phyloP scores from a whole-genome alignment of 305 asterid genomes.

The Ruellia speciosa region DNA sequence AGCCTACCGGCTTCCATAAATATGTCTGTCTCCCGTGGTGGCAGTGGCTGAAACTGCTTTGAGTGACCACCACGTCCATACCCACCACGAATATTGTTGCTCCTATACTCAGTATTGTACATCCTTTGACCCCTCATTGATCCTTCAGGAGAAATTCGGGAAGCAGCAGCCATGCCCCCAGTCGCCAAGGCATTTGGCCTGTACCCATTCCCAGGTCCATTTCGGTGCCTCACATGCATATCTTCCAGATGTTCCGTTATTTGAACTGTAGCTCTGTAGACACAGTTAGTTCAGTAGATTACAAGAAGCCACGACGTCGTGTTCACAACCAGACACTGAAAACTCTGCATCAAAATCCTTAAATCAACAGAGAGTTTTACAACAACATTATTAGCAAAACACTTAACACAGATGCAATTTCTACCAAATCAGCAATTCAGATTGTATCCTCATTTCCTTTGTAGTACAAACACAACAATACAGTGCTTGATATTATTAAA shows the following conservation, averaged over 20 bases:
- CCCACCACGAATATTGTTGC: conserved; percentile 40
- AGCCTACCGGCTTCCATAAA: conserved; percentile 87
- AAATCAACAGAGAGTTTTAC: conserved; percentile 1
- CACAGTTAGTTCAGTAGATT: background rate
- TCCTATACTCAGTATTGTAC: conserved; percentile 24
- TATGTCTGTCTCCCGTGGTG: conserved; percentile 32
- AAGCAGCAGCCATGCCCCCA: conserved; percentile 4
- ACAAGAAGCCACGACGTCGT: conserved; percentile 11
- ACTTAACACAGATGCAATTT: background rate
- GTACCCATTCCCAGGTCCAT: conserved; percentile 12
- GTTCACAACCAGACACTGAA: conserved; percentile 1
- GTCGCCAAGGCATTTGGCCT: conserved; percentile 1
- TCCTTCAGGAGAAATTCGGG: conserved; percentile 11
- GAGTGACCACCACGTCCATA: conserved; percentile 35
- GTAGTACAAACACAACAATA: background rate
- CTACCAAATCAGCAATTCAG: background rate
- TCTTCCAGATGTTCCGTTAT: conserved; percentile 17
- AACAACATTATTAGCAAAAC: background rate
- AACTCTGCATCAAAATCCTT: conserved; percentile 13
- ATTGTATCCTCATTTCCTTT: background rate
- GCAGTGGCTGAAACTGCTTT: conserved; percentile 47
- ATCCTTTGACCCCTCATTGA: conserved; percentile 3
- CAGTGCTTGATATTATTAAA: background rate
- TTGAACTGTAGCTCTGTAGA: conserved; percentile 12
- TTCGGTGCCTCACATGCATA: conserved; percentile 51